Evolutionary conservation across 768 basidiomycete genomes (phyloP).

Genomic region (Russula brevipes): DNA sequence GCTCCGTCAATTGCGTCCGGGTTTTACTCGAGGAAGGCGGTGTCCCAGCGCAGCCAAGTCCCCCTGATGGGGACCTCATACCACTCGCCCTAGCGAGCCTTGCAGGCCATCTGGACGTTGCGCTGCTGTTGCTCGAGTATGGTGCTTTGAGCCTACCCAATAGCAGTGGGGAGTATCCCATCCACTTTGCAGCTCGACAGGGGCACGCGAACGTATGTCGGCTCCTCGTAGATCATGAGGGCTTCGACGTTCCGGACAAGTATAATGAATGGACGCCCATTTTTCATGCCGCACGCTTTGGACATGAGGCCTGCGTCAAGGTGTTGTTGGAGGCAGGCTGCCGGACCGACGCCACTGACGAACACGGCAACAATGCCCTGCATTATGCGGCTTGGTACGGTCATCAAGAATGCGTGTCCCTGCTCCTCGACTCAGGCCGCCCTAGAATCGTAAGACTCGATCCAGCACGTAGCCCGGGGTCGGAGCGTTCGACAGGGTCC

Average conservation of each 20-base stretch:
- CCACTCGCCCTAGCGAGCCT: conserved; percentile 90
- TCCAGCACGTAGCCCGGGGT: conserved; percentile 25
- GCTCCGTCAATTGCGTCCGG: conserved; percentile 74
- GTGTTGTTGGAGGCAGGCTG: conserved; percentile 78
- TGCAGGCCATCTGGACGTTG: conserved; percentile 81
- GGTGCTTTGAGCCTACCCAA: conserved; percentile 80
- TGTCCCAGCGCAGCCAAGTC: conserved; percentile 55
- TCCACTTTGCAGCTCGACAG: conserved; percentile 91
- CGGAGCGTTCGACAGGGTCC: conserved; percentile 28
- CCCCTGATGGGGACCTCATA: conserved; percentile 61
- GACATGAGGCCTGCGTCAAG: conserved; percentile 65
- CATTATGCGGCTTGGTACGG: conserved; percentile 99
- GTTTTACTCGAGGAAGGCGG: conserved; percentile 74
- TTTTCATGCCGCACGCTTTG: conserved; percentile 90
- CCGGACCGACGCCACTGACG: conserved; percentile 72
- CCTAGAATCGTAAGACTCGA: conserved; percentile 25
- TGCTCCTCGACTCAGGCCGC: conserved; percentile 37
- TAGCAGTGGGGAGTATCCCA: conserved; percentile 93
- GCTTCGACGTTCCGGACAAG: conserved; percentile 87
- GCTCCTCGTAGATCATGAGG: conserved; percentile 65
- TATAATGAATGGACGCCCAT: conserved; percentile 98
- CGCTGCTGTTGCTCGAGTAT: conserved; percentile 65
- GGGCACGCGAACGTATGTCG: conserved; percentile 85
- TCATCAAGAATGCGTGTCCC: conserved; percentile 60
- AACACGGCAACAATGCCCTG: conserved; percentile 75